A percentile compares a stretch with the other conserved stretches of the same genome.
Evolutionary conservation across 257 asterid genomes (phyloP).

Genomic region (Penstemon barbatus): DNA sequence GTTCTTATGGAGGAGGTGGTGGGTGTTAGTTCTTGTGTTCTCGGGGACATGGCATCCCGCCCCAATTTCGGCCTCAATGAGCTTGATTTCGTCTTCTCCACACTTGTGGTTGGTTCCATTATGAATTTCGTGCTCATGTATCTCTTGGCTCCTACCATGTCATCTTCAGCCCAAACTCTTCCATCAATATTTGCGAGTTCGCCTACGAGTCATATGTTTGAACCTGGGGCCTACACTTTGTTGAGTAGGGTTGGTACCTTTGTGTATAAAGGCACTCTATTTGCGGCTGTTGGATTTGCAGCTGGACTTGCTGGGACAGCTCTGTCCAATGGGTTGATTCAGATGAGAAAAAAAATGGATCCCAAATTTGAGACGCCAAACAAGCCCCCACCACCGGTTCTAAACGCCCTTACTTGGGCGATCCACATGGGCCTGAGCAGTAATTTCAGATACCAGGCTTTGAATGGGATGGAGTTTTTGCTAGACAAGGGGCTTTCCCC

Average conservation of each 20-base stretch:
- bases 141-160: constrained; percentile 75
- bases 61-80: constrained; percentile 92
- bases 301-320: constrained; percentile 92
- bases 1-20: constrained; percentile 92
- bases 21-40: constrained; percentile 76
- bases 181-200: constrained; percentile 72
- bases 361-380: constrained; percentile 80
- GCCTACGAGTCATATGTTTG: constrained; percentile 88
- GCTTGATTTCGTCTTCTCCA: constrained; percentile 88
- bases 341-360: constrained; percentile 81
- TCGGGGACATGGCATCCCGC: constrained; percentile 94
- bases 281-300: constrained; percentile 78
- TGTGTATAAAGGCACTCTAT: constrained; percentile 71
- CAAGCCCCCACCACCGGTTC: constrained; percentile 70
- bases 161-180: constrained; percentile 44
- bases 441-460: constrained; percentile 79
- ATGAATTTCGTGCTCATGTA: constrained; percentile 85
- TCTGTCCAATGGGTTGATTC: constrained; percentile 73
- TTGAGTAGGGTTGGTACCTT: constrained; percentile 68
- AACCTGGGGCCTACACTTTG: constrained; percentile 64
- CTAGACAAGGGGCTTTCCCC: constrained; percentile 67
- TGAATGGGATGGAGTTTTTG: constrained; percentile 77
- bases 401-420: constrained; percentile 89
- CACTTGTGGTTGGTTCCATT: constrained; percentile 81
- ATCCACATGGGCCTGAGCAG: constrained; percentile 86